Evolutionary conservation across 495 filamentous ascomycete species (phyloP).

Genomic region (Penicilliopsis zonata): DNA sequence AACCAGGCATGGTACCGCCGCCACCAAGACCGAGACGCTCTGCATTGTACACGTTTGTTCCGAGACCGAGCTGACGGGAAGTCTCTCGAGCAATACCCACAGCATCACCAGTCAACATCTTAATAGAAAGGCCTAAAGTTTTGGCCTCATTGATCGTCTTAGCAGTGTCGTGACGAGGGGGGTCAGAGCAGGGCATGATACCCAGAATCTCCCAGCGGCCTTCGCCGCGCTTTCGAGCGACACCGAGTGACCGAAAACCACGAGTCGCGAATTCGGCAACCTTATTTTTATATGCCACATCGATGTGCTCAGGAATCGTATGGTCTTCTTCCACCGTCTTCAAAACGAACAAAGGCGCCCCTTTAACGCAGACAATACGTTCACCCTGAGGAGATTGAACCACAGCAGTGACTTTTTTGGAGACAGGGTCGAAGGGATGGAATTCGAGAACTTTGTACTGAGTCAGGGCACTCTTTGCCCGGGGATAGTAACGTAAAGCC

Average conservation of each 20-base stretch:
- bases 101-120: constrained; percentile 95
- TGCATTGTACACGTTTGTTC: constrained; percentile 90
- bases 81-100: constrained; percentile 89
- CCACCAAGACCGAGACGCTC: constrained; percentile 75
- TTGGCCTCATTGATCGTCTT: constrained; percentile 85
- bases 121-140: constrained; percentile 75
- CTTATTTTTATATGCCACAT: constrained; percentile 76
- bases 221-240: constrained; percentile 73
- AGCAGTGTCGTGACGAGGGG: constrained; percentile 82
- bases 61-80: constrained; percentile 78
- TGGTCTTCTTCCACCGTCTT: constrained; percentile 75
- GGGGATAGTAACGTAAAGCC: constrained; percentile 64
- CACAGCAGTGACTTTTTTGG: constrained; percentile 81
- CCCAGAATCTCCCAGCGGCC: constrained; percentile 80
- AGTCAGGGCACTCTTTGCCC: constrained; percentile 59
- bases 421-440: constrained; percentile 84
- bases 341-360: constrained; percentile 74
- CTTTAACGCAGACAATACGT: constrained; percentile 79
- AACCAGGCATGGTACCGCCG: constrained; percentile 83
- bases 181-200: constrained; percentile 88
- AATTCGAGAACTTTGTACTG: constrained; percentile 74
- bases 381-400: constrained; percentile 74
- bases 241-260: constrained; percentile 86
- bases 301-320: constrained; percentile 57
- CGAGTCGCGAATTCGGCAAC: constrained; percentile 82